Base-by-base conservation (phyloP, 1,139 yeast species). In the Candida dubliniensis region DNA sequence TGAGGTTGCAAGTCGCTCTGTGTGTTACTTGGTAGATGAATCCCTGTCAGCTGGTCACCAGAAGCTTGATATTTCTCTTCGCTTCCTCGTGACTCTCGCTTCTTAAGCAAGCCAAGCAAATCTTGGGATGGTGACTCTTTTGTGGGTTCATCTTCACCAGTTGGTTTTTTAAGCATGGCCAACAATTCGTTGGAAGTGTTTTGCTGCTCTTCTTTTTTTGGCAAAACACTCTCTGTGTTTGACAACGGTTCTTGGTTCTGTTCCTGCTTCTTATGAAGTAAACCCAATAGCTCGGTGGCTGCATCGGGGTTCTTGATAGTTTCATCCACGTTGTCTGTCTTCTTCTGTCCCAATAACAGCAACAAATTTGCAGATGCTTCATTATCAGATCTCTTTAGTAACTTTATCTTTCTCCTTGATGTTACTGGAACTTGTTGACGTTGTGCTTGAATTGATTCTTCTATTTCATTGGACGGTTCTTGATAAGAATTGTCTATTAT, bases 371-470 rank as follows among this genome's bases (percentile, higher is more conserved):
- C 41, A 13, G 48, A 39, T 11, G 47, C 48, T 31, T 50, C 46
- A 34, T 49, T 46, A 30, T 55, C 57, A 1, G 65, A 54, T 44
- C 70, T 53, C 45, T 64, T 68, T 49, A 70, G 60, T 26, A 70
- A 54, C 15, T 66, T 67, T 29, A 67, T 49, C 46, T 66, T 67
- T 49, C 63, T 64, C 1, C 64, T 63, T 6, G 60, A 53, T 4
- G 52, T 55, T 26, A 46, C 43, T n/a, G 49, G 48, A 32, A 40
- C 46, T 27, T 37, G 41, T 11, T 47, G 45, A 29, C 39, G 42
- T 9, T 40, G 47, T 29, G 39, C 31, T 42, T 49, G 13, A 35
- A 58, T 47, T 10, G 65, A 57, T 35, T 56, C 62, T 47, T 65
- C 70, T 23, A 66, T 49, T 39, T 61, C 69, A 36, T 65, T 66